A percentile compares a stretch with the other conserved stretches of the same genome.
Conservation (phyloP, 208 protist species). For the Leishmania guyanensis region DNA sequence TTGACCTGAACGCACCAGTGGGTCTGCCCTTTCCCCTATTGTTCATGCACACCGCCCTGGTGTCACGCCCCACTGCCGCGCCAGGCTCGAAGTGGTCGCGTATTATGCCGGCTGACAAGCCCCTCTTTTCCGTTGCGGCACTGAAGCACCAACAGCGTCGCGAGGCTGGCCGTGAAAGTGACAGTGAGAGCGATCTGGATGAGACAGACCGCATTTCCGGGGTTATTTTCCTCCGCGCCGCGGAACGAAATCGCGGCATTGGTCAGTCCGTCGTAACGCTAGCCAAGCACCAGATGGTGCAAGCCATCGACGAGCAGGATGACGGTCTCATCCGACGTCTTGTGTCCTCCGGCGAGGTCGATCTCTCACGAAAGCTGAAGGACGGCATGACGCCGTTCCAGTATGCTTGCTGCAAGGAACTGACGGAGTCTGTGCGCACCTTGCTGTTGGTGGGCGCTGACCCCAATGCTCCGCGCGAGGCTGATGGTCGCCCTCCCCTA, state of each 20-base stretch:
- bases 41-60: slow-evolving; percentile 74
- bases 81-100: slow-evolving; percentile 63
- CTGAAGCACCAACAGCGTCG: slow-evolving; percentile 63
- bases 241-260: slow-evolving; percentile 65
- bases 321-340: slow-evolving; percentile 43
- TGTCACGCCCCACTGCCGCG: slow-evolving; percentile 43
- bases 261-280: slow-evolving; percentile 59
- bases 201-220: slow-evolving; percentile 71
- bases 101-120: slow-evolving; percentile 55
- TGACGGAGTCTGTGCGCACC: slow-evolving; percentile 46
- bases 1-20: slow-evolving; percentile 69
- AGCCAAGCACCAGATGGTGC: slow-evolving; percentile 63
- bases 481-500: slow-evolving; percentile 74
- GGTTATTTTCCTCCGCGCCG: slow-evolving; percentile 78
- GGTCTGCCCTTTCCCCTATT: slow-evolving; percentile 71
- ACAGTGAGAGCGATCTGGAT: slow-evolving; percentile 88
- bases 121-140: slow-evolving; percentile 40
- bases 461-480: slow-evolving; percentile 59
- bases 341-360: slow-evolving; percentile 50
- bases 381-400: slow-evolving; percentile 88
- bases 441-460: slow-evolving; percentile 82
- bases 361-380: slow-evolving; percentile 51
- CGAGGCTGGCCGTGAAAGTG: slow-evolving; percentile 68
- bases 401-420: slow-evolving; percentile 69
- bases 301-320: slow-evolving; percentile 63